Evolutionary conservation across 2,329 filamentous ascomycete genomes (phyloP), one percentile per base, ranked within the genome.

Genomic region (Fusarium transvaalense): DNA sequence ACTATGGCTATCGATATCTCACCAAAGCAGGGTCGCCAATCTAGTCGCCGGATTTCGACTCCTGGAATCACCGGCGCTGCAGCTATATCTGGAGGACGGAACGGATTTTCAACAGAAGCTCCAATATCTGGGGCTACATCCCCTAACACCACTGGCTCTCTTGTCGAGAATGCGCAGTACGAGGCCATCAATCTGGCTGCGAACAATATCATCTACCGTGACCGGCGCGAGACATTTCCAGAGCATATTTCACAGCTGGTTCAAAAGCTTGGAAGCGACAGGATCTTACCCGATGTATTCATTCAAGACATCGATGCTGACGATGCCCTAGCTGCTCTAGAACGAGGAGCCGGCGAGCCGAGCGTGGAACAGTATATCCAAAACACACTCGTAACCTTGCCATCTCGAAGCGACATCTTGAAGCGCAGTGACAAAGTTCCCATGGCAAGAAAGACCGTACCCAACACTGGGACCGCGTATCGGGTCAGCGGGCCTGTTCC

Each of bases 401-500:
- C 5, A 17, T 10, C 23, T 17, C 39, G 7, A 15, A 32, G 35
- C 8, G 50, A 60, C 2, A 17, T 23, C 2, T 10, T 65, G 4
- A 31, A 43, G 6, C 43, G 55, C 4, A 66, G 61, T 17, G 48
- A 66, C 25, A 41, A 51, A 1, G 13, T 65, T 10, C 19, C 23
- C 7, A 60, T 66, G 31, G 3, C 23, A 8, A 65, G 14, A 15
- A 19, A 29, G 12, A 15, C 14, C 2, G 14, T 51, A 9, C 39
- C 56, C 5, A n/a, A 38, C 3, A 23, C 19, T 5, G 23, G 15
- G 4, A 43, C 37, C 2, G 27, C 37, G 3, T 42, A 27, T 25
- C 53, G 29, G 25, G 17, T 65, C 21, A 65, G 60, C 4, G 38
- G 35, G 2, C 60, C 62, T 1, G 38, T 54, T 21, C 62, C 62